A percentile compares a stretch with the other conserved stretches of the same genome.
phyloP scores from a whole-genome alignment of 2,329 filamentous ascomycete genomes.

The Colletotrichum sp. region DNA sequence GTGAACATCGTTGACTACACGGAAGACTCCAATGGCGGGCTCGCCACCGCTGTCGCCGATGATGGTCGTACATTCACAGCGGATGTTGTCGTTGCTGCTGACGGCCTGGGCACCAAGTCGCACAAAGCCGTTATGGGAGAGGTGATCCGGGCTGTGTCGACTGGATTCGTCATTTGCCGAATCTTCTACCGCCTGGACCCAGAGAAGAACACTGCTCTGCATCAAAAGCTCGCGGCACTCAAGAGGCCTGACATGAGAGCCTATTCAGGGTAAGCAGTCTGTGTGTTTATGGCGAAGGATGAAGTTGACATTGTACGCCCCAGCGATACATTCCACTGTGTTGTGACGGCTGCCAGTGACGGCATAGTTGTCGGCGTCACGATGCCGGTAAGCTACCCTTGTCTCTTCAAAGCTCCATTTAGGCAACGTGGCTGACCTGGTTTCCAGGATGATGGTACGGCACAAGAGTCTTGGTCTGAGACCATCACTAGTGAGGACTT shows the following conservation, averaged over 20 bases:
- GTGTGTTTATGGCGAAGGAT: background rate
- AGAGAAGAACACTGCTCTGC: background rate
- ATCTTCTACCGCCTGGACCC: background rate
- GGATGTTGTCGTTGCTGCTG: background rate
- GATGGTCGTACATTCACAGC: background rate
- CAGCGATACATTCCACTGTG: background rate
- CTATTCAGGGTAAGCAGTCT: background rate
- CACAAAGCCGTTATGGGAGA: background rate
- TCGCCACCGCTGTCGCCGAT: background rate
- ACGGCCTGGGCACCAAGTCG: background rate
- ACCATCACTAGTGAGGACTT: background rate
- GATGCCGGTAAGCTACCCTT: background rate
- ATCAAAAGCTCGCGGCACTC: background rate
- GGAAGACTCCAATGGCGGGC: background rate
- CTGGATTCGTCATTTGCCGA: background rate
- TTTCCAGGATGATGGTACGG: background rate
- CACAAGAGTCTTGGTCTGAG: background rate
- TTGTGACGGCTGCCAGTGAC: background rate
- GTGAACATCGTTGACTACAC: background rate
- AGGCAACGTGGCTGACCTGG: background rate
- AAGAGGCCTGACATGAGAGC: background rate
- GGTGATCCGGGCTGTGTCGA: background rate
- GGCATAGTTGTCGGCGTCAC: background rate
- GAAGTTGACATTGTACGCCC: fast-evolving
- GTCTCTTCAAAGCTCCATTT: fast-evolving